Conservation (phyloP, 495 filamentous ascomycete species). For the Neurospora pannonica region DNA sequence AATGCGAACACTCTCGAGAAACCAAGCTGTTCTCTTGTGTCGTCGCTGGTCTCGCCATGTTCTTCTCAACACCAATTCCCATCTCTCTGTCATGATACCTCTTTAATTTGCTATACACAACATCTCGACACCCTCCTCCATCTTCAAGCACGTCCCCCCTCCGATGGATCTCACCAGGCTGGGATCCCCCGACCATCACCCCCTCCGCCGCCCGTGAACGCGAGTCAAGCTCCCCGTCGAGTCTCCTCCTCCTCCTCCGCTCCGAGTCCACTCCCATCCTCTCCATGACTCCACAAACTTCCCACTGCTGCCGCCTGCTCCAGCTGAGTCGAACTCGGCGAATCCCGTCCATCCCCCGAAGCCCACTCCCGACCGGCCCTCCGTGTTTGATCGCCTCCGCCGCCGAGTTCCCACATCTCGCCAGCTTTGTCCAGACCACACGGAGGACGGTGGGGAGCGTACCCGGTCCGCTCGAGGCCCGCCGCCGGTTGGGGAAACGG, state of each 20-base stretch:
- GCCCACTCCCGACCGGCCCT: background rate
- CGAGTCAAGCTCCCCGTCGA: background rate
- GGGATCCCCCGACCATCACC: background rate
- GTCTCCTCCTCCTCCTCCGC: background rate
- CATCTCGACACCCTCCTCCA: background rate
- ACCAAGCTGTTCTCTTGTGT: background rate
- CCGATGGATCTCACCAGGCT: background rate
- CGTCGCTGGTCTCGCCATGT: background rate
- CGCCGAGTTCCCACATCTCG: background rate
- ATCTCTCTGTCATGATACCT: background rate
- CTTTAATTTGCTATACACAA: background rate
- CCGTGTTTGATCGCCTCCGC: background rate
- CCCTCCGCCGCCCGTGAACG: background rate
- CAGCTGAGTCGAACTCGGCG: slow-evolving; percentile 11
- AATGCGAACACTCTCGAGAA: background rate
- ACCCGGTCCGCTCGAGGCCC: slow-evolving; percentile 43
- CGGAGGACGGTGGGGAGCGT: slow-evolving; percentile 22
- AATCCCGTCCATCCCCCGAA: background rate
- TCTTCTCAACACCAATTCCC: background rate
- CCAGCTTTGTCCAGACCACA: background rate
- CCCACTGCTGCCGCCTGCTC: slow-evolving; percentile 33
- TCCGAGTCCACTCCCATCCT: background rate
- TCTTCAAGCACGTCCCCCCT: background rate
- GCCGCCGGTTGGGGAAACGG: slow-evolving; percentile 42
- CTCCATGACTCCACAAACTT: slow-evolving; percentile 28